Evolutionary conservation across 495 filamentous ascomycete species (phyloP).

Genomic region (Penicillium riverlandense): DNA sequence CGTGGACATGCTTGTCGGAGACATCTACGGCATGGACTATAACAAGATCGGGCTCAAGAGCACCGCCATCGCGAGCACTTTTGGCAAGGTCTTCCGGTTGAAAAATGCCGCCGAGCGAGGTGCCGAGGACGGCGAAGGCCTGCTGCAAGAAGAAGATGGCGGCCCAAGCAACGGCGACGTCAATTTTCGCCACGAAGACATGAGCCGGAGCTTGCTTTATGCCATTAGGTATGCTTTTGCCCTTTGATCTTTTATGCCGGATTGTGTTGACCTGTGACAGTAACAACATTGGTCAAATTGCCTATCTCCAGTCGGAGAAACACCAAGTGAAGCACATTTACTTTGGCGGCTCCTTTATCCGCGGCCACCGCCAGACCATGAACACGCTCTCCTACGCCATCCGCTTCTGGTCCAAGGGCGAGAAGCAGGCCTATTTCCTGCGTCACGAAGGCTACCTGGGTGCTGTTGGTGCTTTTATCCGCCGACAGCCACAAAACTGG

Average conservation of each 20-base stretch:
- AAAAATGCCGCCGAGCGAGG: slow-evolving; percentile 68
- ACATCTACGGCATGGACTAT: slow-evolving; percentile 96
- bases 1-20: slow-evolving; percentile 96
- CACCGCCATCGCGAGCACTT: slow-evolving; percentile 88
- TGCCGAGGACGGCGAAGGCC: slow-evolving; percentile 68
- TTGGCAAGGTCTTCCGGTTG: slow-evolving; percentile 90
- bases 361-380: slow-evolving; percentile 94
- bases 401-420: slow-evolving; percentile 91
- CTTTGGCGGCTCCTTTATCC: slow-evolving; percentile 95
- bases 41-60: slow-evolving; percentile 90
- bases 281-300: slow-evolving; percentile 98
- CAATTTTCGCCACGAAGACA: slow-evolving; percentile 56
- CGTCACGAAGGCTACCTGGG: slow-evolving; percentile 95
- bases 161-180: slow-evolving; percentile 11
- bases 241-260: neutral
- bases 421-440: slow-evolving; percentile 92
- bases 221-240: slow-evolving; percentile 54
- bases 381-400: slow-evolving; percentile 94
- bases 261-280: slow-evolving; percentile 23
- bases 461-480: slow-evolving; percentile 92
- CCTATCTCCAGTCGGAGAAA: slow-evolving; percentile 89
- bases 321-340: slow-evolving; percentile 88
- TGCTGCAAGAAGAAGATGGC: slow-evolving; percentile 38
- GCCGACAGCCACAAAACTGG: slow-evolving; percentile 86
- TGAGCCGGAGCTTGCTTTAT: slow-evolving; percentile 69